Evolutionary conservation across 345 rosid genomes (phyloP).

Genomic region (Eucalyptus erythrocorys): DNA sequence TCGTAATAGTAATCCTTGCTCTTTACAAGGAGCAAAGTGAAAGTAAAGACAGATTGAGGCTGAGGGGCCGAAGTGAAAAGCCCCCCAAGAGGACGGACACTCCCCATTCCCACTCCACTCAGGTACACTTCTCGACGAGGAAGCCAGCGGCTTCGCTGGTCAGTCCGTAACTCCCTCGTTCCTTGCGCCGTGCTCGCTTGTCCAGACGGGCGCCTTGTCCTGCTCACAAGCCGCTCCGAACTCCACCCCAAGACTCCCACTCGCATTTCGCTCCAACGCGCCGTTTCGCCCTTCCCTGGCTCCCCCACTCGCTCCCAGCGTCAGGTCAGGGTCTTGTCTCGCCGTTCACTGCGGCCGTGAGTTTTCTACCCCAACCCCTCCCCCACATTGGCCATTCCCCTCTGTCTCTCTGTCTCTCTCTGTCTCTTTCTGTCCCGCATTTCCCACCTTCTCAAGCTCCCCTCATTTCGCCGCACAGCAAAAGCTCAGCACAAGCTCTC

Average conservation of each 20-base stretch:
- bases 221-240: not conserved
- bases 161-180: not conserved
- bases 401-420: not conserved
- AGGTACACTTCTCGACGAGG: not conserved
- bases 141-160: not conserved
- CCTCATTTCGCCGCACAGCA: not conserved
- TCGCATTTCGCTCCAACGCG: no score
- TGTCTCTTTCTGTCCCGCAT: not conserved
- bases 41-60: not conserved
- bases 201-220: not conserved
- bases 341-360: not conserved
- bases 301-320: not conserved
- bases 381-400: not conserved
- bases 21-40: not conserved
- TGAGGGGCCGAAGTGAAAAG: not conserved
- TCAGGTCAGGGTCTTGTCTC: not conserved
- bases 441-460: not conserved
- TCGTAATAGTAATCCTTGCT: rapidly evolving
- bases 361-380: not conserved
- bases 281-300: no score
- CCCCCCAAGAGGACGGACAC: not conserved
- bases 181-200: not conserved
- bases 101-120: not conserved
- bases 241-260: no score
- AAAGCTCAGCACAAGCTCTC: not conserved